Base-by-base conservation (phyloP, 1,139 yeast species). In the Diutina siamensis region DNA sequence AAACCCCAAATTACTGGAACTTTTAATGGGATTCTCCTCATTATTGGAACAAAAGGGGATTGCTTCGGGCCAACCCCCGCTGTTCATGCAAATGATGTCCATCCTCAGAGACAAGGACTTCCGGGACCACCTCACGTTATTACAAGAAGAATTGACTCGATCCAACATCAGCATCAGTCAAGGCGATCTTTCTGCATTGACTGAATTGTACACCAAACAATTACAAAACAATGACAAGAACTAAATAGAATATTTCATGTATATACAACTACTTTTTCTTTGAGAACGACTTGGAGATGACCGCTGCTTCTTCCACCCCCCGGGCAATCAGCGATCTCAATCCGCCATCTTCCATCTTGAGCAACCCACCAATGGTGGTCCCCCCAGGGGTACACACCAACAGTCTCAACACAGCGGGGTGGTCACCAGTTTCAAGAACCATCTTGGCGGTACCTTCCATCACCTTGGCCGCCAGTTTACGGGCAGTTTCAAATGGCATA, bases 301-400 rank as follows among this genome's bases (percentile, higher is more conserved):
- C 74, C 18, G 97, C 86, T 35, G 97, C 92, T 59, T 88, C 95
- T 60, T 85, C 92, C 22, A 92, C 83, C 44, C 95, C 95, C 55
- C 88, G 74, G 44, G 95, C 80, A 55, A 92, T 83, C 20, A 88
- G 88, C 45, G 88, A 76, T 66, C 96, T 80, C 44, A 92, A 85
- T 42, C 89, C 94, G 46, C 80, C 80, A 55, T 88, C 96, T 65
- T 92, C 99, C 83, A 94, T 78, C 55, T 80, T 86, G 62, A 89
- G 74, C 51, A 94, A 70, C 0, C 99, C 99, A 3, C 96, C 95
- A 60, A 94, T 92, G 8, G 99, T 92, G 46, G 97, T 89, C 35
- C 99, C 99, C 32, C 94, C 98, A 17, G 99, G 99, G 0, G 99
- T 92, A 60, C 97, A 88, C 5, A 92, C 94, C 57, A 83, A 83